Percentiles rank a stretch among this genome's conserved stretches.
Conservation (phyloP, 768 basidiomycete genomes). For the Lentinus brumalis region DNA sequence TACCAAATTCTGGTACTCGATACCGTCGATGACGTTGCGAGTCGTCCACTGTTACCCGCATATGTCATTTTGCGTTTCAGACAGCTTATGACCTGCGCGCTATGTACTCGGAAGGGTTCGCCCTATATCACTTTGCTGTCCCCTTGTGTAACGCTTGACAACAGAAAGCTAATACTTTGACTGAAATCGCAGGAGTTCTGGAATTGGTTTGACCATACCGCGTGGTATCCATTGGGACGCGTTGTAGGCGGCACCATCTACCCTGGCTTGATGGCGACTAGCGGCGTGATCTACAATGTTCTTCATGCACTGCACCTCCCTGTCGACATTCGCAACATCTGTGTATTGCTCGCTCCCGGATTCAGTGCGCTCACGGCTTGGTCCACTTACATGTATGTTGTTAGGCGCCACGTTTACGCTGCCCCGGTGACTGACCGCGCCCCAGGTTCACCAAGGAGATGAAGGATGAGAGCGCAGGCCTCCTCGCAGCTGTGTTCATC, state of each 20-base stretch:
- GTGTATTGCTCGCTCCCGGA: constrained; percentile 94
- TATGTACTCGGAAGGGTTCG: no score
- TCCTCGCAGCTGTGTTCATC: constrained; percentile 98
- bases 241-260: constrained; percentile 99
- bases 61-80: no score
- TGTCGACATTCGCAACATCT: constrained; percentile 96
- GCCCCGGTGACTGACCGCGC: not conserved
- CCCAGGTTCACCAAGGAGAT: constrained; percentile 93
- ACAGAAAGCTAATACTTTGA: constrained; percentile 5
- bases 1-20: no score
- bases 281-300: constrained; percentile 93
- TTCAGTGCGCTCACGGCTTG: constrained; percentile 97
- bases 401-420: no score
- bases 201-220: constrained; percentile 99
- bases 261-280: constrained; percentile 97
- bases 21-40: no score
- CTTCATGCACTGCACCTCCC: constrained; percentile 89
- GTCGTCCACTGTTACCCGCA: no score
- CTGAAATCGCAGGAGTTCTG: constrained; percentile 83
- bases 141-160: no score
- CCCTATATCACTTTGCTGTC: no score
- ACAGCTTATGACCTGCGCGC: no score
- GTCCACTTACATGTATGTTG: constrained; percentile 88
- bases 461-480: constrained; percentile 92
- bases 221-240: constrained; percentile 98